Percentiles rank a stretch among this genome's conserved stretches.
These are phyloP conservation scores for Evernia prunastri DNA, from an alignment of 495 filamentous ascomycete genomes.

Conservation along the genomic window DNA sequence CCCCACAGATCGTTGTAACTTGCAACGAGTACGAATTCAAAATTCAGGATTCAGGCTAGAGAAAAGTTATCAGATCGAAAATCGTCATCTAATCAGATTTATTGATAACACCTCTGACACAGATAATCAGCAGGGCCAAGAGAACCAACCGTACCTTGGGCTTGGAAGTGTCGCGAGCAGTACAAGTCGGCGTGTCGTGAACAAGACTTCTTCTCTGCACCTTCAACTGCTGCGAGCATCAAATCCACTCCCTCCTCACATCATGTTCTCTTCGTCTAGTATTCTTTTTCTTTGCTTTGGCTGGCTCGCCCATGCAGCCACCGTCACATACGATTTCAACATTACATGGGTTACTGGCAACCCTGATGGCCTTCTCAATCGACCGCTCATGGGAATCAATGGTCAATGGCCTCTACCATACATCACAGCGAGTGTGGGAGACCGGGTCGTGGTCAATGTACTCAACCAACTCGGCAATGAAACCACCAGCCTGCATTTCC, in stretches of 20 bases:
- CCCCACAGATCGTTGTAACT: not conserved
- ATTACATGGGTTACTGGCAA: constrained; percentile 75
- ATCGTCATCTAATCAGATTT: constrained; percentile 25
- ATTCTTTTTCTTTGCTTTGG: constrained; percentile 15
- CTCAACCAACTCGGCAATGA: constrained; percentile 70
- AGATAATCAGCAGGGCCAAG: not conserved
- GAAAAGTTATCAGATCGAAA: constrained; percentile 23
- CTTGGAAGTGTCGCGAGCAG: not conserved
- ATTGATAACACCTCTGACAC: constrained; percentile 2
- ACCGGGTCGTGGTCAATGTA: constrained; percentile 66
- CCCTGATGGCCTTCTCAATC: constrained; percentile 62
- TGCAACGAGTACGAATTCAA: not conserved
- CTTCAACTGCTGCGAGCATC: not conserved
- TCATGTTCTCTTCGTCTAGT: constrained; percentile 12
- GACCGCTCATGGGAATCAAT: constrained; percentile 78
- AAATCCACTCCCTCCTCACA: not conserved
- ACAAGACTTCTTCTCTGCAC: constrained; percentile 1
- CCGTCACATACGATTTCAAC: constrained; percentile 67
- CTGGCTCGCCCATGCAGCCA: constrained; percentile 38
- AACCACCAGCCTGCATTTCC: constrained; percentile 66
- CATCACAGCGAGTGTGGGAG: constrained; percentile 64
- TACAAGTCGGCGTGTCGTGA: not conserved
- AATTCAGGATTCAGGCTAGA: not conserved
- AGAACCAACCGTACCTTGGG: not conserved
- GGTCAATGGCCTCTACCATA: constrained; percentile 68